Evolutionary conservation across 352 stramenopile species (phyloP).

Genomic region (Phytophthora litchii): DNA sequence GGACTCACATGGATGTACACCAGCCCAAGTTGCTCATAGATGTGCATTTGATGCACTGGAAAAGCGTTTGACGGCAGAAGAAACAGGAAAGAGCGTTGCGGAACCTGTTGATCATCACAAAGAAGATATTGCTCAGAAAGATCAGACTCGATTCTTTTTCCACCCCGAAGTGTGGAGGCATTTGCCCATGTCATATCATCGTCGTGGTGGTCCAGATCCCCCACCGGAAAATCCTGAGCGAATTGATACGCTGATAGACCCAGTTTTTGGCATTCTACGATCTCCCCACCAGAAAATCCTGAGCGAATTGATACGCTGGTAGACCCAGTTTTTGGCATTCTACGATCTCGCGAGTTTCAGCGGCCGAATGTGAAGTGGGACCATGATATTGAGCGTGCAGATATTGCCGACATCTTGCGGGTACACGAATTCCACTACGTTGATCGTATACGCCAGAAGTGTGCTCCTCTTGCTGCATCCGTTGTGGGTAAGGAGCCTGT

Average conservation of each 20-base stretch:
- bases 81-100: constrained; percentile 10
- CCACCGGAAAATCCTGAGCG: constrained; percentile 91
- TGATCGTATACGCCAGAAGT: constrained; percentile 61
- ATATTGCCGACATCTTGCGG: constrained; percentile 89
- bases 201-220: constrained; percentile 67
- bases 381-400: constrained; percentile 63
- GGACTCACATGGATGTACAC: constrained; percentile 59
- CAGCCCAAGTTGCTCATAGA: constrained; percentile 50
- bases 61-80: constrained; percentile 26
- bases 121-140: constrained; percentile 7
- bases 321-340: constrained; percentile 68
- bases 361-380: constrained; percentile 63
- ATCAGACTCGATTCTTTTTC: constrained; percentile 73
- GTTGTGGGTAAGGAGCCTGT: constrained; percentile 21
- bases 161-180: constrained; percentile 81
- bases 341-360: constrained; percentile 76
- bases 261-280: constrained; percentile 71
- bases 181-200: constrained; percentile 72
- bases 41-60: constrained; percentile 46
- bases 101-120: neutral
- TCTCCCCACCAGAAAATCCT: constrained; percentile 88
- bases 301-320: constrained; percentile 90
- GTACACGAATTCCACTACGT: constrained; percentile 93
- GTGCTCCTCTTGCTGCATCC: constrained; percentile 39
- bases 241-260: constrained; percentile 84